Base-by-base conservation (phyloP, 306 rosid genomes). In the Cyclanthera cordifolia region DNA sequence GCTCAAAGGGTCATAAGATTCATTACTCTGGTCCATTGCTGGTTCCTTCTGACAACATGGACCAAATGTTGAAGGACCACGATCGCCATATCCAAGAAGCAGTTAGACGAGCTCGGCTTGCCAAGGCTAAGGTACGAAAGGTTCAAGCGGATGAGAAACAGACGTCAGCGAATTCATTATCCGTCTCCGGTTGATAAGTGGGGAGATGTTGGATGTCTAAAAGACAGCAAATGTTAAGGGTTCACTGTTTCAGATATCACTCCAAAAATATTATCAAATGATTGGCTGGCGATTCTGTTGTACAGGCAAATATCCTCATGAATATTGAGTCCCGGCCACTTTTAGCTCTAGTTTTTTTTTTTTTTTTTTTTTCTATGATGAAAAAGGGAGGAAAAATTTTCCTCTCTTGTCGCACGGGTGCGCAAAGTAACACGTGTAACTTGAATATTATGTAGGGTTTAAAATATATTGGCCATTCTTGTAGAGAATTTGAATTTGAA, bases 21-120 rank as follows among this genome's bases (percentile, higher is more conserved):
- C 99, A 90, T 76, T 90, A 94, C 83, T 94, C 99, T 25, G 99
- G 99, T 59, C 99, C 99, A 14, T 76, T 94, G 79, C 74, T 94
- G 11, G 96, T 88, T 69, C 95, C 96, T n/a, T 90, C 97, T 12
- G 82, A 88, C 80, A 94, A 94, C 84, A 79, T 81, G 90, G 99
- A 93, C 53, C 99, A 94, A 86, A 81, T 90, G 97, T 77, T 94
- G 81, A 94, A 94, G 83, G 99, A 94, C 78, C 97, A 94, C 0
- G 97, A 94, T 74, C 90, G 96, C 49, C 99, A 94, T 21, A 90
- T 94, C 76, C 99, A 94, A 73, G 99, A 94, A 81, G 97, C 90
- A 2, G 95, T 81, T 68, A 78, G 97, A 85, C 84, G 95, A 76
- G 87, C 96, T 2, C 94, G 96, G 4, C 73, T 89, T 1, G 96